Percentiles rank a stretch among this genome's conserved stretches.
Conservation (phyloP, 129 eudicot species). For the Artemisia tridentata region DNA sequence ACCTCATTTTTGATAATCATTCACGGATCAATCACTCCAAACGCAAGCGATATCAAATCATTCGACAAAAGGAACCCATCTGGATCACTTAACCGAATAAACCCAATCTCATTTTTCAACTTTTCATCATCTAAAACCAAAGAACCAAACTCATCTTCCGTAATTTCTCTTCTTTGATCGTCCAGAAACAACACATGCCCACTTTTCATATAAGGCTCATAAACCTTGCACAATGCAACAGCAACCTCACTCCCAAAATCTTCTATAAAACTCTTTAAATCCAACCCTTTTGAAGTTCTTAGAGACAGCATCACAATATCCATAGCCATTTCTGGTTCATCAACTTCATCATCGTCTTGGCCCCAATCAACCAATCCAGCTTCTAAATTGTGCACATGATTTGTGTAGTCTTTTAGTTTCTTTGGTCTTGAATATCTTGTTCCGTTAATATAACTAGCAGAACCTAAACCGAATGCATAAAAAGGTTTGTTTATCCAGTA, state of each 20-base stretch:
- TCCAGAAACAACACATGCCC: conserved; percentile 78
- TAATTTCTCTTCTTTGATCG: conserved; percentile 49
- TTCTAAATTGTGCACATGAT: conserved; percentile 66
- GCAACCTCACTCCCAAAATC: conserved; percentile 53
- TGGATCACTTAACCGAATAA: conserved; percentile 84
- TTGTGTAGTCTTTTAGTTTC: conserved; percentile 65
- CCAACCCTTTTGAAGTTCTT: conserved; percentile 82
- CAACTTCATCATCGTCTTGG: conserved; percentile 37
- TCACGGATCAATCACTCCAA: conserved; percentile 64
- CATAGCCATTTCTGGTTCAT: conserved; percentile 62
- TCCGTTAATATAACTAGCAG: conserved; percentile 73
- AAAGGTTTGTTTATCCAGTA: conserved; percentile 87
- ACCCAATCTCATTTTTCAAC: conserved; percentile 43
- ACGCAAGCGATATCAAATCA: conserved; percentile 84
- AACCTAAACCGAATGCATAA: conserved; percentile 84
- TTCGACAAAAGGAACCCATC: conserved; percentile 87
- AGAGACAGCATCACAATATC: conserved; percentile 82
- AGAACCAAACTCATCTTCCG: conserved; percentile 44
- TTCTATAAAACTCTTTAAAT: conserved; percentile 57
- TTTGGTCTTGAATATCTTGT: conserved; percentile 83
- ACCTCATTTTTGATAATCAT: neutral
- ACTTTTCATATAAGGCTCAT: conserved; percentile 66
- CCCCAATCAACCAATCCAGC: conserved; percentile 32
- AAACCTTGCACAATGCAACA: conserved; percentile 62
- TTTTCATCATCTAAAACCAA: conserved; percentile 46